Evolutionary conservation across 2,329 filamentous ascomycete genomes (phyloP).

Genomic region (Paecilomyces niveus): DNA sequence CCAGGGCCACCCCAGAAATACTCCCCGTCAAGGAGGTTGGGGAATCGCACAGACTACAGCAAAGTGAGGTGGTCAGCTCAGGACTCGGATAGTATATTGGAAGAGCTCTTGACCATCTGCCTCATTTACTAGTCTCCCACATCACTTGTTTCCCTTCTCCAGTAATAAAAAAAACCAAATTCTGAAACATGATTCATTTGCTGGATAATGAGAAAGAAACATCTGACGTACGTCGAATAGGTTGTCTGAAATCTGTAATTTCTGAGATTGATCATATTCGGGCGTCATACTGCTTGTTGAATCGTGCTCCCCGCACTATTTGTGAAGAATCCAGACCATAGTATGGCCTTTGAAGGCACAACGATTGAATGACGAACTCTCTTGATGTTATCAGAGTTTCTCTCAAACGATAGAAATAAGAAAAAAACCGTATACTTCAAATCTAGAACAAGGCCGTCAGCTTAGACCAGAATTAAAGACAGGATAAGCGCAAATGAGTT

Average conservation of each 20-base stretch:
- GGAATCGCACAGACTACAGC: not conserved
- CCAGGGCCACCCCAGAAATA: conserved; percentile 15
- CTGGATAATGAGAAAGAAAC: not conserved
- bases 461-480: not conserved
- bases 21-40: conserved; percentile 1
- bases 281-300: not conserved
- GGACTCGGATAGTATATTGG: not conserved
- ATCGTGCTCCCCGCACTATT: not conserved
- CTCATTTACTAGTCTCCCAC: too few species aligned
- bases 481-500: not conserved
- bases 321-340: not conserved
- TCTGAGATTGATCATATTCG: not conserved
- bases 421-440: not conserved
- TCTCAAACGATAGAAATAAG: too few species aligned
- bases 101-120: not conserved
- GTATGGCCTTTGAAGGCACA: not conserved
- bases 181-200: not conserved
- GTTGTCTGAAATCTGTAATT: not conserved
- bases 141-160: not conserved
- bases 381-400: not conserved
- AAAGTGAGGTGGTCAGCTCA: conserved; percentile 4
- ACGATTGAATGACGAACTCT: not conserved
- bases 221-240: not conserved
- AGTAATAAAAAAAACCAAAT: not conserved
- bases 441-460: not conserved